Conservation (phyloP, 352 stramenopile genomes). For the Globisporangium canariense region DNA sequence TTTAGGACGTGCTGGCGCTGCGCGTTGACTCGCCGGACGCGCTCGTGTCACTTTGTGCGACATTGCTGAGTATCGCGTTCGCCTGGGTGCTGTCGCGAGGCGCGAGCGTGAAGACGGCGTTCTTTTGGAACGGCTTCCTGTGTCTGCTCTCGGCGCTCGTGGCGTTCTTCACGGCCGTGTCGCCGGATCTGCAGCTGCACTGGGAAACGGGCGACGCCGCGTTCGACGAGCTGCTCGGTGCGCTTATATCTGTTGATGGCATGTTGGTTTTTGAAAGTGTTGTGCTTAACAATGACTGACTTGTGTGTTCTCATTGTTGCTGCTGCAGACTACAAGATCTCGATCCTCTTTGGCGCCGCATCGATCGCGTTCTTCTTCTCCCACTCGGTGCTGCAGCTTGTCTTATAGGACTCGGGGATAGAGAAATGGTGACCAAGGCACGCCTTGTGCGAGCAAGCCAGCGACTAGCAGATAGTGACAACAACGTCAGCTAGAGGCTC, state of each 20-base stretch:
- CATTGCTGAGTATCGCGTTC: conserved; percentile 29
- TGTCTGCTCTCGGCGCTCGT: conserved; percentile 46
- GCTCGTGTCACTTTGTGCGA: conserved; percentile 37
- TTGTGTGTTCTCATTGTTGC: background rate
- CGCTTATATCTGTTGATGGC: conserved; percentile 10
- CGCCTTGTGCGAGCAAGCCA: background rate
- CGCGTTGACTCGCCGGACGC: conserved; percentile 55
- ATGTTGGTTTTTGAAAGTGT: background rate
- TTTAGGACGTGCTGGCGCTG: conserved; percentile 48
- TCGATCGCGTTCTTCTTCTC: conserved; percentile 63
- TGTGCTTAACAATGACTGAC: conserved; percentile 1
- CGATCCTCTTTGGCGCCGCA: conserved; percentile 55
- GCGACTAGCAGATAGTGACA: background rate
- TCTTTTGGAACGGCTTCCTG: conserved; percentile 73
- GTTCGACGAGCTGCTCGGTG: conserved; percentile 72
- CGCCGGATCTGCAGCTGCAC: conserved; percentile 45
- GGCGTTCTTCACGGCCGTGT: conserved; percentile 66
- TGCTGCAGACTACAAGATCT: conserved; percentile 78
- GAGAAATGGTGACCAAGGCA: background rate
- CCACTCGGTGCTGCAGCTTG: conserved; percentile 58
- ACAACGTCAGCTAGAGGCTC: too few relatives aligned
- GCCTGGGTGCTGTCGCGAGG: conserved; percentile 34
- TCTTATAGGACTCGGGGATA: conserved; percentile 25
- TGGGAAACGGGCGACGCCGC: conserved; percentile 58
- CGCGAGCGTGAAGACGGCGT: conserved; percentile 43